Evolutionary conservation across 2,329 filamentous ascomycete species (phyloP).

Genomic region (Pseudogymnoascus sp.): DNA sequence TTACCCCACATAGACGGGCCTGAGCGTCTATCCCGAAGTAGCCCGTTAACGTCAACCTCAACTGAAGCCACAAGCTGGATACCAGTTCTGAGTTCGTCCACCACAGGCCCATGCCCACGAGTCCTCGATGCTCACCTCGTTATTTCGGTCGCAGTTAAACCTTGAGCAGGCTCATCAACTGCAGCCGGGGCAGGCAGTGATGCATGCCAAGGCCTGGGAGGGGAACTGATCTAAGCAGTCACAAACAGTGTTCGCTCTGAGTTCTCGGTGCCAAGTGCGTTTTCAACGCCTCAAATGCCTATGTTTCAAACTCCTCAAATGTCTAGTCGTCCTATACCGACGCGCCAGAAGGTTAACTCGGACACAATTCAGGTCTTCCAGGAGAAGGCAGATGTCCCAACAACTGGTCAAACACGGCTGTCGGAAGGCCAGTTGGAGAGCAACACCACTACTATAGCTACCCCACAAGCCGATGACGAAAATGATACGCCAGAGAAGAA

Average conservation of each 20-base stretch:
- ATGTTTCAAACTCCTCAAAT: neutral
- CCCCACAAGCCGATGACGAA: neutral
- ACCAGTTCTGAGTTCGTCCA: neutral
- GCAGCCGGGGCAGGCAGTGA: neutral
- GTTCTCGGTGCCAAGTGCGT: neutral
- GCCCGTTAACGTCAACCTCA: neutral
- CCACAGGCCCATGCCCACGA: neutral
- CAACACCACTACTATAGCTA: neutral
- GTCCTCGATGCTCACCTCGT: neutral
- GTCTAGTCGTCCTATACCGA: neutral
- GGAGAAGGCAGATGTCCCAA: neutral
- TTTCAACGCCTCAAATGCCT: neutral
- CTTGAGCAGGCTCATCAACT: neutral
- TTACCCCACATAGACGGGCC: conserved; percentile 5
- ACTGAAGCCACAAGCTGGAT: neutral
- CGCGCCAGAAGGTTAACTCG: neutral
- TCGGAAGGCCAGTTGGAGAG: neutral
- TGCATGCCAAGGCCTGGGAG: neutral
- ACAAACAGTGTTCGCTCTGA: neutral
- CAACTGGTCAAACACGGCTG: neutral
- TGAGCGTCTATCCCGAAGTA: conserved; percentile 6
- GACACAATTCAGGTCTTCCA: neutral
- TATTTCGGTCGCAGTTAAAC: neutral
- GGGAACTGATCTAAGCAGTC: neutral
- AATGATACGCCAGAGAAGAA: neutral